phyloP scores from a whole-genome alignment of 1,284 basidiomycete genomes.

The Ustilago hordei region DNA sequence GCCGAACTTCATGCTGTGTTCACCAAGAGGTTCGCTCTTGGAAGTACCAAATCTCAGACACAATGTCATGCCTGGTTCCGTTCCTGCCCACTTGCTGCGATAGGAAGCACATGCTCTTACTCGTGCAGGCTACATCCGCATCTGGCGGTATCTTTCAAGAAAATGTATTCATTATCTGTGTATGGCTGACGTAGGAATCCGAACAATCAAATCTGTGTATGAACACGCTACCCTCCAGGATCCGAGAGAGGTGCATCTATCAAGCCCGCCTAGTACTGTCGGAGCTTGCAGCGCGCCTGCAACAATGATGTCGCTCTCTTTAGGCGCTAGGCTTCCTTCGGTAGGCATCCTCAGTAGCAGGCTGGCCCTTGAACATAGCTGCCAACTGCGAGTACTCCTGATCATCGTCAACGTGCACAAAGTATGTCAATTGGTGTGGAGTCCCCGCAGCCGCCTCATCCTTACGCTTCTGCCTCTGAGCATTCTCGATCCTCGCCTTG shows the following conservation, averaged over 20 bases:
- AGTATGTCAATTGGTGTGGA: constrained; percentile 75
- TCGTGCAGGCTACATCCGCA: background rate
- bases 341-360: constrained; percentile 58
- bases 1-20: background rate
- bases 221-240: background rate
- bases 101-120: no score
- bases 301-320: background rate
- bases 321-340: constrained; percentile 41
- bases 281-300: background rate
- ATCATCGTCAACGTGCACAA: constrained; percentile 68
- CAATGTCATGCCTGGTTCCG: no score
- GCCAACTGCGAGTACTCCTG: constrained; percentile 66
- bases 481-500: constrained; percentile 94
- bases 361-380: constrained; percentile 57
- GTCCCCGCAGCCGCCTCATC: constrained; percentile 82
- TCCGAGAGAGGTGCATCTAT: background rate
- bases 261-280: background rate
- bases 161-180: background rate
- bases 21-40: background rate
- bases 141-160: background rate
- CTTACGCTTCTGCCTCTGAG: constrained; percentile 87
- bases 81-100: no score
- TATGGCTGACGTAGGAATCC: background rate
- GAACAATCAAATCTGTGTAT: constrained; percentile 2
- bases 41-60: no score